Percentiles rank a stretch among this genome's conserved stretches.
phyloP scores from a whole-genome alignment of 306 rosid species.

The Lotus japonicus region DNA sequence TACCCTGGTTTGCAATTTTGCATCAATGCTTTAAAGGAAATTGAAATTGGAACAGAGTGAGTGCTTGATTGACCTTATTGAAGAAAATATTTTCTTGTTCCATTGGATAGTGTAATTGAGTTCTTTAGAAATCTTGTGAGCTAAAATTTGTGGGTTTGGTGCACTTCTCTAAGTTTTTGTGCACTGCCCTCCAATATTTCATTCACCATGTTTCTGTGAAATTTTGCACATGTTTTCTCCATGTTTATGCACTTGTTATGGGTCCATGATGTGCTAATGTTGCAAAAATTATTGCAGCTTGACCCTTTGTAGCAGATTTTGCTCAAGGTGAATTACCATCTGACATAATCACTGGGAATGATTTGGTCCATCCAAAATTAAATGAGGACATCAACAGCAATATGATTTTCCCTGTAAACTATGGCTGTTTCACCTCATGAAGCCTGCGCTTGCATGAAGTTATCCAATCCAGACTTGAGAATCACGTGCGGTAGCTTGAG shows the following conservation, averaged over 20 bases:
- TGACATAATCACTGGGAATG: conserved; percentile 23
- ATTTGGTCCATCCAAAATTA: background rate
- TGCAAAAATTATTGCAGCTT: conserved; percentile 43
- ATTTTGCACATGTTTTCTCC: background rate
- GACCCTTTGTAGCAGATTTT: conserved; percentile 55
- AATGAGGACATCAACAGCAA: conserved; percentile 30
- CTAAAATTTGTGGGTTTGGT: background rate
- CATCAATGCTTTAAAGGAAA: background rate
- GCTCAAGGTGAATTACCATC: conserved; percentile 58
- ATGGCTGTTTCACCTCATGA: conserved; percentile 68
- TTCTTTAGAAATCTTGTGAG: background rate
- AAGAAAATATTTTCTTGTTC: background rate
- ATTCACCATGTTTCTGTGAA: background rate
- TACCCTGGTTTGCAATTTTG: background rate
- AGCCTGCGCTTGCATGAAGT: conserved; percentile 64
- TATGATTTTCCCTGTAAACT: conserved; percentile 36
- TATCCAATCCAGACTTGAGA: conserved; percentile 63
- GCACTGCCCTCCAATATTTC: background rate
- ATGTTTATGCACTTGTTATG: background rate
- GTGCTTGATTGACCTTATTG: background rate
- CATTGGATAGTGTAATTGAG: background rate
- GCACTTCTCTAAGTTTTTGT: background rate
- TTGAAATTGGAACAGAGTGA: conserved; percentile 5
- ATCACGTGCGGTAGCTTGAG: conserved; percentile 69
- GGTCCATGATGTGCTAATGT: conserved; percentile 15